Percentiles rank a stretch among this genome's conserved stretches.
phyloP scores from a whole-genome alignment of 257 asterid genomes.

The Ilex asprella region DNA sequence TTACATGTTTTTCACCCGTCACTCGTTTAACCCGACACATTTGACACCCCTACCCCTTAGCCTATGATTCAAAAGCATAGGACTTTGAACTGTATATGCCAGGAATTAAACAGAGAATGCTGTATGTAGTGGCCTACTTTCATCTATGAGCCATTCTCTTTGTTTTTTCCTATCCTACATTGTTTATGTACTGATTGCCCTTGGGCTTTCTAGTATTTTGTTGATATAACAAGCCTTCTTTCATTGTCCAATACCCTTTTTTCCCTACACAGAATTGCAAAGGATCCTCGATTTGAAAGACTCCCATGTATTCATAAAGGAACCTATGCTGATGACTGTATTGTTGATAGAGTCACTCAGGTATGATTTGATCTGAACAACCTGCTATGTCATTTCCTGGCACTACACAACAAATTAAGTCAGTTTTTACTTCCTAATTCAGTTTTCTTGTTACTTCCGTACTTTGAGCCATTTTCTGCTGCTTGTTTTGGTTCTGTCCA shows the following conservation, averaged over 20 bases:
- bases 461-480: neutral
- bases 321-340: slow-evolving; percentile 97
- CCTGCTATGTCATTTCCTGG: neutral
- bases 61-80: too few relatives aligned
- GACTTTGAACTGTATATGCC: too few relatives aligned
- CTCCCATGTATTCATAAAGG: slow-evolving; percentile 96
- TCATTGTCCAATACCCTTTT: neutral
- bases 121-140: too few relatives aligned
- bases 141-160: too few relatives aligned
- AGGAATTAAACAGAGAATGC: too few relatives aligned
- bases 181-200: neutral
- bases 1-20: too few relatives aligned
- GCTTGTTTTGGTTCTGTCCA: too few relatives aligned
- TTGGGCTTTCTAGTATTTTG: neutral
- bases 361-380: slow-evolving; percentile 21
- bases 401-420: neutral
- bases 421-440: too few relatives aligned
- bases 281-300: slow-evolving; percentile 97
- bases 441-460: neutral
- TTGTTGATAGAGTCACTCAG: slow-evolving; percentile 90
- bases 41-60: too few relatives aligned
- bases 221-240: slow-evolving; percentile 1
- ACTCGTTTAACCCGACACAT: too few relatives aligned
- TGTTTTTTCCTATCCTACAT: too few relatives aligned
- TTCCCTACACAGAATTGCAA: slow-evolving; percentile 61